Conservation (phyloP, 352 stramenopile genomes). For the Phytophthora uliginosa region DNA sequence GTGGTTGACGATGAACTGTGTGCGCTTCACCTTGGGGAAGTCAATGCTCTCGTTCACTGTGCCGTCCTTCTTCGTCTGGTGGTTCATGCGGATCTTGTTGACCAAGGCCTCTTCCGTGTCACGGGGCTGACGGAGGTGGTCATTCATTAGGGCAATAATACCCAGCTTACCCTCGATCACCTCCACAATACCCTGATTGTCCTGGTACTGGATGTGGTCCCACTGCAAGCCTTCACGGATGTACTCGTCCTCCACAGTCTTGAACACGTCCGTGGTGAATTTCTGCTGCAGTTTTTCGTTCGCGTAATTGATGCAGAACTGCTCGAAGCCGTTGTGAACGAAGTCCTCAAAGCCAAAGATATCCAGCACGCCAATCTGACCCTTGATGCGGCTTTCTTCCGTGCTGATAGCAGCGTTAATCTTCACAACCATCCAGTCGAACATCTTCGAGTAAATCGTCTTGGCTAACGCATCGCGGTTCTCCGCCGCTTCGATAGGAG, state of each 20-base stretch:
- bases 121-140: constrained; percentile 86
- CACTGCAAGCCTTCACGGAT: constrained; percentile 97
- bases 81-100: constrained; percentile 90
- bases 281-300: constrained; percentile 94
- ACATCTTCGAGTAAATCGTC: constrained; percentile 98
- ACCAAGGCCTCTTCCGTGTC: constrained; percentile 90
- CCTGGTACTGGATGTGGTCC: constrained; percentile 99
- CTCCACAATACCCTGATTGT: constrained; percentile 98
- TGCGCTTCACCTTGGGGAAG: constrained; percentile 91
- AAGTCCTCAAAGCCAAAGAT: constrained; percentile 99
- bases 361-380: constrained; percentile 97
- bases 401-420: constrained; percentile 90
- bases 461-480: constrained; percentile 97
- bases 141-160: constrained; percentile 92
- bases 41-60: constrained; percentile 83
- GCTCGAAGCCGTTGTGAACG: constrained; percentile 93
- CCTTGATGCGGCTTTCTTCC: constrained; percentile 74
- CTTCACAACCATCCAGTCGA: constrained; percentile 97
- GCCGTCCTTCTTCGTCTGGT: constrained; percentile 74
- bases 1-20: constrained; percentile 97
- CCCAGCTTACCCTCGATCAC: constrained; percentile 95
- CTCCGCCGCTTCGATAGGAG: constrained; percentile 92
- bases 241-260: constrained; percentile 99
- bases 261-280: constrained; percentile 97
- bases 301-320: constrained; percentile 96